Base-by-base conservation (phyloP, 148 eudicot species). In the Beta vulgaris region DNA sequence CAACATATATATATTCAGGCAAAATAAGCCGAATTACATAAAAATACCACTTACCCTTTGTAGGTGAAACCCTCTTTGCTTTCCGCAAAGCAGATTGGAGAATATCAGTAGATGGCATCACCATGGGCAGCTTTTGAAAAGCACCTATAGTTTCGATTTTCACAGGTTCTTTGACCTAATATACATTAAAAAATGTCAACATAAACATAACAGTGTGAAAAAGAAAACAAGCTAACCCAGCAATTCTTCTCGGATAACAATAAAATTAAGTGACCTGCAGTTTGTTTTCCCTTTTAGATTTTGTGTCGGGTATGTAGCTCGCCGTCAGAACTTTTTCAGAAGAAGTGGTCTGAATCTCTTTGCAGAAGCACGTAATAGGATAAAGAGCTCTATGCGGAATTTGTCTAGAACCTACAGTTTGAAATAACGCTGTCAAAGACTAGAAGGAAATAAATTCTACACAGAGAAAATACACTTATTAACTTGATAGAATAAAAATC, bases 121-220 rank as follows among this genome's bases (percentile, higher is more conserved):
- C 99, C 93, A 90, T 91, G 7, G 99, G 99, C 76, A 96, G 81
- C 80, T 91, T 89, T 80, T 96, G 99, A 77, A 96, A 92, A 63
- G 97, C 99, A 68, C 99, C 99, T n/a, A 92, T 73, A 72, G 70
- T 84, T 78, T 88, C 94, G 55, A 75, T 40, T 44, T 80, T 78
- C 40, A 37, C 21, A 48, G 79, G 65, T 72, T 71, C 73, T 80
- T 79, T 80, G 46, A 74, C 87, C 97, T 91, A 75, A 44, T 78
- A 80, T 53, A 39, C 35, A 11, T 35, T 61, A 77, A 35, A 31
- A 36, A 25, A 11, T 21, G n/a, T 58, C 32, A 62, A 62, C 43
- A 64, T 6, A 40, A 67, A 65, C 53, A 65, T 54, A 48, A 19
- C 29, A 25, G 61, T 26, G 40, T 7, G 21, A 40, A 34, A 19